Conservation (phyloP, 352 stramenopile species). For the Phytophthora pistaciae region DNA sequence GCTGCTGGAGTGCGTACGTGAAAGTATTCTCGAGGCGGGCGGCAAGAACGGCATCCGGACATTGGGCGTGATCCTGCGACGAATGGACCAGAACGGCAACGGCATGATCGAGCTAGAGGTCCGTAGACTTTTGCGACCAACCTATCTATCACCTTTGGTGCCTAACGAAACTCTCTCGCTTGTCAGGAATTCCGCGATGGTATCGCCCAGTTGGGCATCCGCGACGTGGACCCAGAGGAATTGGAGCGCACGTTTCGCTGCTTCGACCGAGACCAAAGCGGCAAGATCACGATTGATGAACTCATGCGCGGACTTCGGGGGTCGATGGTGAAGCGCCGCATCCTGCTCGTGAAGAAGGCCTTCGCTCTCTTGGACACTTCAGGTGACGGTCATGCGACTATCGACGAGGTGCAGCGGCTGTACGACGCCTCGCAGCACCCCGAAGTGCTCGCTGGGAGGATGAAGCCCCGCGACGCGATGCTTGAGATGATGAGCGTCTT, state of each 20-base stretch:
- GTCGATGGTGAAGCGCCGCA: conserved; percentile 78
- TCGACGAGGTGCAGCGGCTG: conserved; percentile 76
- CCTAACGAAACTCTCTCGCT: not conserved
- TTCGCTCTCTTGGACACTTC: conserved; percentile 83
- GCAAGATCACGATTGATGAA: conserved; percentile 89
- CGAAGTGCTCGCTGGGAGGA: conserved; percentile 73
- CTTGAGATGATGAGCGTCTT: conserved; percentile 88
- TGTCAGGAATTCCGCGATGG: conserved; percentile 67
- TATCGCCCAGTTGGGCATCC: conserved; percentile 56
- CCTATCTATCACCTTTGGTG: not conserved
- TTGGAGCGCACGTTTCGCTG: conserved; percentile 66
- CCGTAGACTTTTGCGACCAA: not conserved
- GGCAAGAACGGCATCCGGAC: conserved; percentile 84
- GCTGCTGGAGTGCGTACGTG: conserved; percentile 56
- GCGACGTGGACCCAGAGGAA: conserved; percentile 45
- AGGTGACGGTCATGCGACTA: conserved; percentile 62
- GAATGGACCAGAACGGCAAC: conserved; percentile 88
- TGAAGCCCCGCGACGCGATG: conserved; percentile 71
- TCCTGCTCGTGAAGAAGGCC: conserved; percentile 87
- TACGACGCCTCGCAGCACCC: conserved; percentile 88
- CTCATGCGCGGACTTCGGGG: conserved; percentile 89
- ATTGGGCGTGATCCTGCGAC: conserved; percentile 66
- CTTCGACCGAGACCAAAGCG: conserved; percentile 88
- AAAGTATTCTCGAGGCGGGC: conserved; percentile 63
- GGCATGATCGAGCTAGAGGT: conserved; percentile 74